These are phyloP conservation scores for Kodamaea nitidulidarum DNA, from an alignment of 805 yeast genomes.

Conservation along the genomic window DNA sequence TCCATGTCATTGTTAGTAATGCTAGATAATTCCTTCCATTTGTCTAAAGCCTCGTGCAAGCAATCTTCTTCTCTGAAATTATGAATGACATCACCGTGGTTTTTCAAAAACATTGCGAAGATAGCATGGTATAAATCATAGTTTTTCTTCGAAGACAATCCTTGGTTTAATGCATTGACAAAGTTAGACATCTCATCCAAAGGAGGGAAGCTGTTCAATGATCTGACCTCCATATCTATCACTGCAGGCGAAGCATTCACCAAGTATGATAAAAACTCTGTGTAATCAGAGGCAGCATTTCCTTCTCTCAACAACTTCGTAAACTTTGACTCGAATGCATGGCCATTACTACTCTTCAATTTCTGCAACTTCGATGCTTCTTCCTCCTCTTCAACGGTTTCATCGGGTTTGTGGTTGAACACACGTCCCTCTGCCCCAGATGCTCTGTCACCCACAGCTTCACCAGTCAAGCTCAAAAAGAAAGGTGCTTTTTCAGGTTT, in stretches of 20 bases:
- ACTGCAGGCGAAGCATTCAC: conserved; percentile 66
- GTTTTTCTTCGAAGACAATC: conserved; percentile 52
- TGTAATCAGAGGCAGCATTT: conserved; percentile 35
- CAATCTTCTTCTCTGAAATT: conserved; percentile 29
- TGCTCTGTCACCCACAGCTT: conserved; percentile 69
- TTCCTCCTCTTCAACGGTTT: conserved; percentile 11
- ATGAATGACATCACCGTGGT: conserved; percentile 78
- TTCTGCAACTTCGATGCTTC: conserved; percentile 25
- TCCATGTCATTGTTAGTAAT: conserved; percentile 51
- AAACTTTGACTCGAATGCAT: conserved; percentile 68
- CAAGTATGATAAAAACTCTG: conserved; percentile 51
- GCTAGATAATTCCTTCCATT: conserved; percentile 46
- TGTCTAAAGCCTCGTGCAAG: conserved; percentile 44
- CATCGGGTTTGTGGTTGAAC: conserved; percentile 6
- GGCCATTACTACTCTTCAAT: conserved; percentile 29
- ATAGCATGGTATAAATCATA: conserved; percentile 81
- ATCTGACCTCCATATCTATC: conserved; percentile 82
- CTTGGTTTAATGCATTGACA: conserved; percentile 61
- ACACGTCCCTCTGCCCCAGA: conserved; percentile 39
- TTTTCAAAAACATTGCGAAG: conserved; percentile 65
- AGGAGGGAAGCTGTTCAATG: conserved; percentile 65
- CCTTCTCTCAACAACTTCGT: conserved; percentile 61
- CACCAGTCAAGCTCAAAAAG: conserved; percentile 67
- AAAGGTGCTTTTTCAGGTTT: conserved; percentile 78
- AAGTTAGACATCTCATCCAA: conserved; percentile 62